A percentile compares a stretch with the other conserved stretches of the same genome.
These are phyloP conservation scores for Saprolegnia diclina DNA, from an alignment of 352 stramenopile species.

Conservation along the genomic window DNA sequence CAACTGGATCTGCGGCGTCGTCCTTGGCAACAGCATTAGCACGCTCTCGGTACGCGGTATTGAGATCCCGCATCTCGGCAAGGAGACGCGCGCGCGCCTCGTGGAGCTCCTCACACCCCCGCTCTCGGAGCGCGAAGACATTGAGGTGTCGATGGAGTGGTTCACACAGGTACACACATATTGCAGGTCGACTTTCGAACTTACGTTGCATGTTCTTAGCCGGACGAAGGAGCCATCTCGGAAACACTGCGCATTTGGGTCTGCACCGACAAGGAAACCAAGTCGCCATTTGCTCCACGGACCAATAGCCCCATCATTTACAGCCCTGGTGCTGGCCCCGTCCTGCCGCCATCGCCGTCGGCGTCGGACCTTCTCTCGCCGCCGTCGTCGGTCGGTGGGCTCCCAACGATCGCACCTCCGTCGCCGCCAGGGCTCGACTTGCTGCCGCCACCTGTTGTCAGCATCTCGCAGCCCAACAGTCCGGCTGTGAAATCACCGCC, in stretches of 20 bases:
- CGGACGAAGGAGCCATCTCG: background rate
- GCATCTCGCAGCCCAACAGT: background rate
- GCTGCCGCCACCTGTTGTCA: background rate
- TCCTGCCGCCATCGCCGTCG: conserved; percentile 44
- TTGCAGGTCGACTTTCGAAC: conserved; percentile 2
- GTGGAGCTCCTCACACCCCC: conserved; percentile 75
- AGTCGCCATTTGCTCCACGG: conserved; percentile 65
- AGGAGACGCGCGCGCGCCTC: conserved; percentile 60
- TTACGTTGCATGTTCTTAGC: conserved; percentile 27
- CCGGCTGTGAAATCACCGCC: background rate
- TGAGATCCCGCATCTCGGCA: conserved; percentile 73
- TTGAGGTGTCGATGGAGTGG: conserved; percentile 86
- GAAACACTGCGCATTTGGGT: conserved; percentile 86
- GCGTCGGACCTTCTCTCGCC: conserved; percentile 33
- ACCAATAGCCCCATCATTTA: conserved; percentile 50
- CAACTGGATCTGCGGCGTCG: conserved; percentile 78
- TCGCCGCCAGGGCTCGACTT: background rate
- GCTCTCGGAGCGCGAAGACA: conserved; percentile 68
- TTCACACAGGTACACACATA: conserved; percentile 57
- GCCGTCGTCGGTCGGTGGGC: background rate
- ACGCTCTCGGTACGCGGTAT: conserved; percentile 75
- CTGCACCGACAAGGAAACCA: conserved; percentile 78
- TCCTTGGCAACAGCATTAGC: conserved; percentile 58
- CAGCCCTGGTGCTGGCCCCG: conserved; percentile 62
- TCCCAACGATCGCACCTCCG: background rate